These are phyloP conservation scores for Poa annua DNA, from an alignment of 176 grass and related monocot species.

Conservation along the genomic window DNA sequence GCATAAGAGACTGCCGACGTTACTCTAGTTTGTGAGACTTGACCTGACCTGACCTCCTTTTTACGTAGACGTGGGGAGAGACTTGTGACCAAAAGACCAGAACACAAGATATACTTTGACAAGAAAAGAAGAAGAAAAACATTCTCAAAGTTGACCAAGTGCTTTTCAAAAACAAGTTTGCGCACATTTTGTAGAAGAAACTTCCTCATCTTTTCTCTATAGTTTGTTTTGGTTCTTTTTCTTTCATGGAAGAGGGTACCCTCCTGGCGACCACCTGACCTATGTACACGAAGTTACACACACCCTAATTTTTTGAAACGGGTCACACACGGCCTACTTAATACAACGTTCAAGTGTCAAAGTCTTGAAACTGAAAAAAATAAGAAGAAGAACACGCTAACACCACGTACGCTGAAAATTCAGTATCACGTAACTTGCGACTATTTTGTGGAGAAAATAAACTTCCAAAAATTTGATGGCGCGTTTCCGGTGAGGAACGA, in stretches of 20 bases:
- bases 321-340: neutral
- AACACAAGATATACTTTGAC: neutral
- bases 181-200: neutral
- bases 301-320: neutral
- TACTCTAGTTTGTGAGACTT: conserved; percentile 12
- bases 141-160: neutral
- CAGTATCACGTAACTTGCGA: neutral
- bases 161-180: neutral
- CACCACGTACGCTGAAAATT: neutral
- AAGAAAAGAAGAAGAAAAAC: neutral
- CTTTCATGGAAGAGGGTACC: neutral
- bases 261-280: neutral
- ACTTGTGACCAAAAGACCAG: neutral
- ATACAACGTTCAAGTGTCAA: neutral
- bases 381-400: neutral
- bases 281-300: neutral
- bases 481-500: conserved; percentile 31
- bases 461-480: neutral
- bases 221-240: neutral
- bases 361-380: neutral
- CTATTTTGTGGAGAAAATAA: neutral
- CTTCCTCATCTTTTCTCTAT: neutral
- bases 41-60: neutral
- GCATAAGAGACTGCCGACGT: neutral
- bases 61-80: neutral